A percentile compares a stretch with the other conserved stretches of the same genome.
These are phyloP conservation scores for Cladosporium sp. DNA, from an alignment of 2,329 filamentous ascomycete species.

Conservation along the genomic window DNA sequence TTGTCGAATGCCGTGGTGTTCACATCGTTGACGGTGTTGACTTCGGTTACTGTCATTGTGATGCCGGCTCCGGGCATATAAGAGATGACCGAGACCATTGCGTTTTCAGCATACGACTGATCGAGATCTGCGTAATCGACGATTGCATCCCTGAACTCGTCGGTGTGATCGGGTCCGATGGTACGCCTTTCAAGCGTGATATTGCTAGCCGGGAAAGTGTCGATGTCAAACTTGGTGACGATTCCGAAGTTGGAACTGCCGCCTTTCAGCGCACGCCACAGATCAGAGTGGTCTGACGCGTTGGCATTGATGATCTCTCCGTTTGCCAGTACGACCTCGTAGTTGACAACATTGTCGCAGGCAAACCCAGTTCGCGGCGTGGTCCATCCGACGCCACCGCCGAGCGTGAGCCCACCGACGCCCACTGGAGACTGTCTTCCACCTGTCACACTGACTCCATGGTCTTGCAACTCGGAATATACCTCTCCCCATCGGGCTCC, in stretches of 20 bases:
- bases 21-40: slow-evolving; percentile 1
- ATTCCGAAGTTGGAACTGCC: slow-evolving; percentile 27
- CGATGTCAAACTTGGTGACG: slow-evolving; percentile 23
- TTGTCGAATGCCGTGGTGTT: slow-evolving; percentile 2
- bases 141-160: not conserved
- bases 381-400: slow-evolving; percentile 29
- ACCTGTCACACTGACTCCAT: slow-evolving; percentile 19
- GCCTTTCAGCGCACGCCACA: slow-evolving; percentile 24
- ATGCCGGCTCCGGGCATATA: not conserved
- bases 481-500: slow-evolving; percentile 23
- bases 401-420: slow-evolving; percentile 26
- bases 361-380: slow-evolving; percentile 23
- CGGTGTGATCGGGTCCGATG: not conserved
- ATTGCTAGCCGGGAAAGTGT: slow-evolving; percentile 1
- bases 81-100: slow-evolving; percentile 7
- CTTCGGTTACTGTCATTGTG: slow-evolving; percentile 3
- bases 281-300: slow-evolving; percentile 17
- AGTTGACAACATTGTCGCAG: slow-evolving; percentile 27
- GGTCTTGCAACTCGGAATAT: slow-evolving; percentile 19
- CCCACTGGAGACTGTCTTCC: slow-evolving; percentile 24
- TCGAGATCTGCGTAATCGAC: not conserved
- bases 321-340: slow-evolving; percentile 23
- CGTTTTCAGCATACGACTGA: not conserved
- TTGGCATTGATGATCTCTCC: slow-evolving; percentile 22
- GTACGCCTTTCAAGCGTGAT: slow-evolving; percentile 5